These are phyloP conservation scores for Spergularia azorica DNA, from an alignment of 179 eudicot genomes.

Conservation along the genomic window DNA sequence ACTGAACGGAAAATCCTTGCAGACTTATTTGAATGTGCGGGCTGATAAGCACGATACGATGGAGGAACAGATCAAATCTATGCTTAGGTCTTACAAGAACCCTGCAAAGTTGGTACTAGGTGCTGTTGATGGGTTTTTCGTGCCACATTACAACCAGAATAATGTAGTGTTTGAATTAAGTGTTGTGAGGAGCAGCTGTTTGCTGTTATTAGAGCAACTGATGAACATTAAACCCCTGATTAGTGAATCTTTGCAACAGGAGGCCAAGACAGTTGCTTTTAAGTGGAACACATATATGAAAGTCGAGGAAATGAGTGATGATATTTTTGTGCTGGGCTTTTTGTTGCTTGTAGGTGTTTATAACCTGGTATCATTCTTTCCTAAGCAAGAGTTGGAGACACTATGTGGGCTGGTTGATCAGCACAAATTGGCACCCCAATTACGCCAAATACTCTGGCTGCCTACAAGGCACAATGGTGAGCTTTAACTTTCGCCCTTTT, in stretches of 20 bases:
- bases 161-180: slow-evolving; percentile 20
- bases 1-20: slow-evolving; percentile 34
- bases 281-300: slow-evolving; percentile 32
- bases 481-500: background rate
- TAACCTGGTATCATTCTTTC: slow-evolving; percentile 23
- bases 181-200: slow-evolving; percentile 35
- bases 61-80: slow-evolving; percentile 26
- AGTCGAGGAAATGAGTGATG: slow-evolving; percentile 1
- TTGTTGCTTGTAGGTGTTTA: slow-evolving; percentile 39
- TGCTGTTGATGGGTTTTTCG: slow-evolving; percentile 44
- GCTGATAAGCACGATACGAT: no score
- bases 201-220: slow-evolving; percentile 35
- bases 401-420: slow-evolving; percentile 20
- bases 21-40: slow-evolving; percentile 33
- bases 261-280: slow-evolving; percentile 29
- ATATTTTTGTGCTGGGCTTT: slow-evolving; percentile 32
- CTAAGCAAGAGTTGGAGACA: slow-evolving; percentile 27
- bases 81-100: slow-evolving; percentile 25
- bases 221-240: slow-evolving; percentile 26
- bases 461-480: slow-evolving; percentile 21
- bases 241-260: slow-evolving; percentile 14
- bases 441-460: slow-evolving; percentile 30
- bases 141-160: slow-evolving; percentile 33
- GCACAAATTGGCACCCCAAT: slow-evolving; percentile 9
- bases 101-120: slow-evolving; percentile 39